Evolutionary conservation across 164 flowering plant species (phyloP), one percentile per base, ranked within the genome.

Genomic region (Amborella trichopoda): DNA sequence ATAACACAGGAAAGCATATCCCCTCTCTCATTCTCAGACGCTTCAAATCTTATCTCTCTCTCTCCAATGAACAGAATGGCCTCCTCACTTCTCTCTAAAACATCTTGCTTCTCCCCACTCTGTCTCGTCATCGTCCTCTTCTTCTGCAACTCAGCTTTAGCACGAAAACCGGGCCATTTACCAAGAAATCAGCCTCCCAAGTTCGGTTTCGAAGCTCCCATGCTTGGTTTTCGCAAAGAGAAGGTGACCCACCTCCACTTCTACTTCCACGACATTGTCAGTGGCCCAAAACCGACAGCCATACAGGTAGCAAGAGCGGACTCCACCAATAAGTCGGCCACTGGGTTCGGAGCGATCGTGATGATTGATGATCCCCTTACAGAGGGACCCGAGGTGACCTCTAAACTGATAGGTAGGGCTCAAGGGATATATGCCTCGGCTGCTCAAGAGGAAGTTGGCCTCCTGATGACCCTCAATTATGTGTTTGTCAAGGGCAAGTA

Each of bases 201-300:
- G n/a, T n/a, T n/a, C n/a, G n/a, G n/a, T n/a, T n/a, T n/a, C n/a
- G n/a, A n/a, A n/a, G n/a, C n/a, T n/a, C n/a, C n/a, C n/a, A n/a
- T n/a, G n/a, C n/a, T n/a, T n/a, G n/a, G n/a, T n/a, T n/a, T n/a
- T n/a, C n/a, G n/a, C n/a, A n/a, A n/a, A 10, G 13, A 37, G 45
- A 41, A 25, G 14, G 18, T 10, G 28, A 44, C 24, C 28, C 30
- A 44, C 28, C 24, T 44, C 30, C 48, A 25, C 23, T 50, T 50
- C 44, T 50, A 37, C 53, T 50, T 50, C 44, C 53, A 50, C 30
- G 53, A 50, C 44, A 26, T 40, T 12, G 16, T 51, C 17, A 51
- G 37, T 20, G 55, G 55, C 3, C 55, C 26, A 9, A 40, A 51
- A 37, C 55, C 55, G 10, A 51, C 55, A 10, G 47, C 46, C 2